Conservation (phyloP, 1,139 yeast species). For the Yamadazyma mexicana region DNA sequence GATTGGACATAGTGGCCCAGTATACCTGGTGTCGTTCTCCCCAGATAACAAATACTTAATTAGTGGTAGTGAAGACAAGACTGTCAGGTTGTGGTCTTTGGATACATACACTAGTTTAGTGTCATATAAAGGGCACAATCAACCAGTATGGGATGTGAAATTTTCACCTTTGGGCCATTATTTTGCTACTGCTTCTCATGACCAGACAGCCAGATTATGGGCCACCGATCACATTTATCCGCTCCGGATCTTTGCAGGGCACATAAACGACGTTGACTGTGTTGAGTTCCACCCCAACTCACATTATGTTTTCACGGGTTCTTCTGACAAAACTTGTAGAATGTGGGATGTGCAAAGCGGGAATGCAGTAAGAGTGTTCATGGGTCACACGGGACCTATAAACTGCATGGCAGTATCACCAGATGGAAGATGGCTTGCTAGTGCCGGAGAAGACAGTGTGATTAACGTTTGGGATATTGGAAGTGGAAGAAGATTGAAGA, state of each 20-base stretch:
- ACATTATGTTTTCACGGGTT: constrained; percentile 90
- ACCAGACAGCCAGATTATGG: constrained; percentile 97
- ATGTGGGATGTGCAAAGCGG: constrained; percentile 98
- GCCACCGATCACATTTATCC: constrained; percentile 98
- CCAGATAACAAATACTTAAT: constrained; percentile 85
- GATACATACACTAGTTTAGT: constrained; percentile 90
- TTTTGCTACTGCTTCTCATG: constrained; percentile 96
- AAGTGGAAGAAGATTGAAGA: constrained; percentile 79
- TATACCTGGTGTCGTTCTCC: constrained; percentile 84
- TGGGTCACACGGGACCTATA: constrained; percentile 90
- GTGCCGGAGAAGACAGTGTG: constrained; percentile 91
- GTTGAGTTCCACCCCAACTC: constrained; percentile 97
- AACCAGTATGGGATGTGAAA: constrained; percentile 96
- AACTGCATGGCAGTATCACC: constrained; percentile 88
- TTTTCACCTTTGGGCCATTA: constrained; percentile 96
- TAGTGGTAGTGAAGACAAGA: constrained; percentile 87
- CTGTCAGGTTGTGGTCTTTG: constrained; percentile 90
- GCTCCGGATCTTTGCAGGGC: constrained; percentile 94
- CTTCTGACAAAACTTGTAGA: constrained; percentile 91
- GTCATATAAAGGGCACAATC: constrained; percentile 93
- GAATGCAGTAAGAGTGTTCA: constrained; percentile 85
- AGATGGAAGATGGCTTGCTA: constrained; percentile 95
- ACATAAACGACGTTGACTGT: constrained; percentile 92
- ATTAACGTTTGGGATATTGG: constrained; percentile 95
- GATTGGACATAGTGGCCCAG: constrained; percentile 93